Percentiles rank a stretch among this genome's conserved stretches.
These are phyloP conservation scores for Citrullus mucosospermus DNA, from an alignment of 306 rosid species.

Conservation along the genomic window DNA sequence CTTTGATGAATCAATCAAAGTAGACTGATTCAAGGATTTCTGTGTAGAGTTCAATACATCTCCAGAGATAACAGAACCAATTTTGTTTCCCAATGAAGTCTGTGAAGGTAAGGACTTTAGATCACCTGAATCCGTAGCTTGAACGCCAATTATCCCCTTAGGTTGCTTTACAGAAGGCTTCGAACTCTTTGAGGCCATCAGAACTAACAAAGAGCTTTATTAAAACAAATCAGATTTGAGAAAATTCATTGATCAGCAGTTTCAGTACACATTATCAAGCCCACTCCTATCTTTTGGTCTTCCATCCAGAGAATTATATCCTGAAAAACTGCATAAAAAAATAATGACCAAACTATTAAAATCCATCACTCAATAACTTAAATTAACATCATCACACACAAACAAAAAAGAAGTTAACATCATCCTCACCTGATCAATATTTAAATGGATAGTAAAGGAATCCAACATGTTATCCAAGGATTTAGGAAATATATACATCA, in stretches of 20 bases:
- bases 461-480: not conserved
- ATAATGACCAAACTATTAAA: not conserved
- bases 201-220: not conserved
- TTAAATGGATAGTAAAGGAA: not conserved
- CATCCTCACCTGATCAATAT: not conserved
- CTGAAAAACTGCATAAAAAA: not conserved
- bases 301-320: not conserved
- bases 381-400: not conserved
- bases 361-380: not conserved
- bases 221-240: not conserved
- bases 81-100: constrained; percentile 22
- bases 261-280: not conserved
- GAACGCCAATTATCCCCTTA: not conserved
- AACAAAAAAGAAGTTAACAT: not conserved
- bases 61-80: constrained; percentile 23
- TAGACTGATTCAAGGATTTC: constrained; percentile 22
- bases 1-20: not conserved
- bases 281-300: not conserved
- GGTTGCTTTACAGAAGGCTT: not conserved
- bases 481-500: not conserved
- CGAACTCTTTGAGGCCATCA: constrained; percentile 6
- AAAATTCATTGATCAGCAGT: not conserved
- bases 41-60: constrained; percentile 27
- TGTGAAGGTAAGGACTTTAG: not conserved
- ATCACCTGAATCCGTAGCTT: not conserved